phyloP scores from a whole-genome alignment of 108 stramenopile genomes.

The Cyclotella atomus region DNA sequence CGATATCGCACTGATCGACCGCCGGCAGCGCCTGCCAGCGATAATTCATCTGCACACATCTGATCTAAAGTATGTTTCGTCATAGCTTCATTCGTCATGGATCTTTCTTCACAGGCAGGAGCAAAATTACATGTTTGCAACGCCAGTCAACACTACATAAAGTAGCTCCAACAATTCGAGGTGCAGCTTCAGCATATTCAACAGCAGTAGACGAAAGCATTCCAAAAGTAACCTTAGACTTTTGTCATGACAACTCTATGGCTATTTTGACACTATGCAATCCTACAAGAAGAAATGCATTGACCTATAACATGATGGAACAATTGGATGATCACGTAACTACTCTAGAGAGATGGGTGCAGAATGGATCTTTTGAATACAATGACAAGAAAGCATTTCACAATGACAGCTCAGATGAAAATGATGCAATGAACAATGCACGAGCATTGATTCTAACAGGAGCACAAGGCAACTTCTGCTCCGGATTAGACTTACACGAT shows the following conservation, averaged over 20 bases:
- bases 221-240: constrained; percentile 20
- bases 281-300: constrained; percentile 38
- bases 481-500: constrained; percentile 45
- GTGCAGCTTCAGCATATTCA: too few species aligned
- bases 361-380: not conserved
- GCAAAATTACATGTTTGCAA: too few species aligned
- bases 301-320: constrained; percentile 45
- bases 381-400: not conserved
- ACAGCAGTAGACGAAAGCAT: too few species aligned
- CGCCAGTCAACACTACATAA: too few species aligned
- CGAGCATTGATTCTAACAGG: constrained; percentile 40
- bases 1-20: too few species aligned
- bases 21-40: too few species aligned
- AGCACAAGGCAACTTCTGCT: constrained; percentile 35
- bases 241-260: constrained; percentile 12
- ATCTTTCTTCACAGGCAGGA: too few species aligned
- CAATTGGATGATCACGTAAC: constrained; percentile 33
- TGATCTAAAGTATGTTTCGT: too few species aligned
- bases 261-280: constrained; percentile 38
- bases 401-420: not conserved
- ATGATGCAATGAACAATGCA: constrained; percentile 13
- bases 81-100: too few species aligned
- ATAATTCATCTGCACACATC: too few species aligned
- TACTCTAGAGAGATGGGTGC: constrained; percentile 21
- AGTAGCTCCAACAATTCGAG: too few species aligned